Conservation (phyloP, 2,329 filamentous ascomycete genomes). For the Chaetomiaceae sp. region DNA sequence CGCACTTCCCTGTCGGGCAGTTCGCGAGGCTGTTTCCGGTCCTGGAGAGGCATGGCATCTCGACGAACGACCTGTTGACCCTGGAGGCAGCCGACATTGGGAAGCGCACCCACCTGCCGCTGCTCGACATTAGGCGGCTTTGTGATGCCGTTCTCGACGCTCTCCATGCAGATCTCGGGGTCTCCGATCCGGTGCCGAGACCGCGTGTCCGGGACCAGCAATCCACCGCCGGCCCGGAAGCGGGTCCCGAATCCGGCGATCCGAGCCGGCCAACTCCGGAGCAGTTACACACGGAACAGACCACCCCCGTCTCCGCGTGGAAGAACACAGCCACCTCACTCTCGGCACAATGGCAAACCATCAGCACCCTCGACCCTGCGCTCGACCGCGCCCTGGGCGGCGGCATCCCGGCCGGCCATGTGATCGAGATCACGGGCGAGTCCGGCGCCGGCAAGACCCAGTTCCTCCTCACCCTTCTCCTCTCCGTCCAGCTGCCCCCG, state of each 20-base stretch:
- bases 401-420: constrained; percentile 72
- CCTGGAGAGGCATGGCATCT: constrained; percentile 73
- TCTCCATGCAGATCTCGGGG: constrained; percentile 60
- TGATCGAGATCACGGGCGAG: constrained; percentile 90
- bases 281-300: not conserved
- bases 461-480: constrained; percentile 77
- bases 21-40: constrained; percentile 73
- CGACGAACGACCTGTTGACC: constrained; percentile 78
- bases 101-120: constrained; percentile 76
- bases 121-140: constrained; percentile 74
- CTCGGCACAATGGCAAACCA: constrained; percentile 46
- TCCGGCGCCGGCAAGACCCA: constrained; percentile 95
- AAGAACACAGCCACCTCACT: constrained; percentile 37
- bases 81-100: constrained; percentile 79
- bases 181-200: constrained; percentile 13
- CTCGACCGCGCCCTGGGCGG: constrained; percentile 70
- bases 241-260: constrained; percentile 20
- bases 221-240: not conserved
- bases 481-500: constrained; percentile 75
- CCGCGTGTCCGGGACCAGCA: not conserved
- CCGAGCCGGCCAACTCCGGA: not conserved
- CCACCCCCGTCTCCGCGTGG: constrained; percentile 15
- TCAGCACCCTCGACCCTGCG: constrained; percentile 74
- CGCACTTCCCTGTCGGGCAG: constrained; percentile 66
- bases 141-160: constrained; percentile 61